Evolutionary conservation across 257 asterid species (phyloP), one percentile per base, ranked within the genome.

Genomic region (Dorcoceras hygrometricum): DNA sequence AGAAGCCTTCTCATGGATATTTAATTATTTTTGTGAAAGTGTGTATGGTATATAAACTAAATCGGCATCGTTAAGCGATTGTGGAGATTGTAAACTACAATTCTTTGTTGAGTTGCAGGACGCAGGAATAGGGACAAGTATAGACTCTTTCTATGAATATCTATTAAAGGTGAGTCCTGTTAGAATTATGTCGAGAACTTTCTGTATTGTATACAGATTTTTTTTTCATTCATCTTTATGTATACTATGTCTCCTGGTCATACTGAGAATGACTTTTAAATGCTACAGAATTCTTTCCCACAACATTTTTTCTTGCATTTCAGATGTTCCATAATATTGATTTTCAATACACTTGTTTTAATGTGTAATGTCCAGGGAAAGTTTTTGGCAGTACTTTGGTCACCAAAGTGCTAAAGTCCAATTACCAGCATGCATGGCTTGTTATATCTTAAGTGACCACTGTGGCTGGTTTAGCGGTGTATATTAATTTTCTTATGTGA

Each of bases 111-210:
- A 32, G 68, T 78, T 83, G 78, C 87, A 93, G 99, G 99, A 93
- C 83, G 97, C 99, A 64, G 99, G 99, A 77, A 90, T 93, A 65
- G 99, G 99, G 69, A 93, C 99, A 62, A 93, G 99, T 81, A 87
- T 93, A 73, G 99, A 93, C 84, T 94, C 99, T 67, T 94, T 90
- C 76, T 94, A 94, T 67, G 99, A 94, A 78, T 94, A 94, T 78
- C 94, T 94, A 55, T 78, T 94, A 58, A 94, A 94, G 97, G 99
- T 88, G 75, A 70, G 79, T 75, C 76, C 73, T 62, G 53, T 46
- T 60, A 51, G 72, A 61, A 28, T 3, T 71, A 10, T 60, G 55
- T 19, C 36, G 48, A 57, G 25, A 55, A 43, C 51, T 43, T 12
- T 12, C 51, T 3, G 19, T 14, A 43, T 43, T 12, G 18, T 2